Evolutionary conservation across 805 yeast genomes (phyloP).

Genomic region (Nakazawaea laoshanensis): DNA sequence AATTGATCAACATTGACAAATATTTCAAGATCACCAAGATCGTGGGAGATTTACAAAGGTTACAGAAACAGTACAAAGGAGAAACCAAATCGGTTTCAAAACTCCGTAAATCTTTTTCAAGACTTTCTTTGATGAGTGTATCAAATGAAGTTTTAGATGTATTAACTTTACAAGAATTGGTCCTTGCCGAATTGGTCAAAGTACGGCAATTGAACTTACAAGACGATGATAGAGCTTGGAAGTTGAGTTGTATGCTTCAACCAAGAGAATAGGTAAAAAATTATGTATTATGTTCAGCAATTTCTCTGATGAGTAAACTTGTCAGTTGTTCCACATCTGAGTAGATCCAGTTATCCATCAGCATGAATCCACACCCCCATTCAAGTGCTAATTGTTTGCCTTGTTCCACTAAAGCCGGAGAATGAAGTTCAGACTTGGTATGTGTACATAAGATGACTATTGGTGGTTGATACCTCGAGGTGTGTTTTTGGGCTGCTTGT

Average conservation of each 20-base stretch:
- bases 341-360: constrained; percentile 45
- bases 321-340: constrained; percentile 48
- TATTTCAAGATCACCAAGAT: constrained; percentile 59
- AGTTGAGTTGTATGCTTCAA: constrained; percentile 54
- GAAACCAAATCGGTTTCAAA: constrained; percentile 24
- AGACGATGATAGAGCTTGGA: constrained; percentile 67
- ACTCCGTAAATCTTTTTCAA: constrained; percentile 19
- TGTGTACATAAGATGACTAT: constrained; percentile 63
- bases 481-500: constrained; percentile 9
- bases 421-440: constrained; percentile 42
- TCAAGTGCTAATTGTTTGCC: constrained; percentile 48
- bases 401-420: constrained; percentile 49
- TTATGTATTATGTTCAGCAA: constrained; percentile 28
- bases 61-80: constrained; percentile 51
- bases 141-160: constrained; percentile 18
- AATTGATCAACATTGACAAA: constrained; percentile 66
- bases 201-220: constrained; percentile 49
- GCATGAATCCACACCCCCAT: constrained; percentile 63
- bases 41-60: constrained; percentile 55
- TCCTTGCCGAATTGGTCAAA: constrained; percentile 63
- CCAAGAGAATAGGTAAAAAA: constrained; percentile 30
- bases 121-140: constrained; percentile 5
- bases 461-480: constrained; percentile 39
- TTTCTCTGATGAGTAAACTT: constrained; percentile 50
- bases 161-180: constrained; percentile 46